Conservation (phyloP, 2,329 filamentous ascomycete species). For the Stagonosporopsis vannaccii region DNA sequence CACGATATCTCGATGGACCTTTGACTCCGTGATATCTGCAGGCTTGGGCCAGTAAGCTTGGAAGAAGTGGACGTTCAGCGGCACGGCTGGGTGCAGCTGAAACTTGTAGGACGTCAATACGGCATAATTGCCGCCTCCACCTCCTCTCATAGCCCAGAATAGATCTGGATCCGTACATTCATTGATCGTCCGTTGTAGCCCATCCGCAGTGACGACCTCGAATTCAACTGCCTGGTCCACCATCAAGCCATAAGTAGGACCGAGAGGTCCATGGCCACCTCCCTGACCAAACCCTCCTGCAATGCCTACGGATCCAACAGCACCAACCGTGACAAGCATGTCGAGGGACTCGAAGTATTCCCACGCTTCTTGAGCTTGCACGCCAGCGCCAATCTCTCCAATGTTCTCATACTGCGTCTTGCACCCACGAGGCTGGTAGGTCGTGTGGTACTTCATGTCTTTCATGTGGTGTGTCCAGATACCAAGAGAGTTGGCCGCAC, state of each 20-base stretch:
- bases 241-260: constrained; percentile 53
- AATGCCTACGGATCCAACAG: constrained; percentile 58
- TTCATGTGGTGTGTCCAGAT: constrained; percentile 50
- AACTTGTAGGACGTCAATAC: constrained; percentile 49
- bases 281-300: constrained; percentile 54
- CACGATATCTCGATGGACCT: constrained; percentile 42
- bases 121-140: constrained; percentile 47
- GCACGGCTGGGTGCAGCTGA: constrained; percentile 42
- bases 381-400: constrained; percentile 44
- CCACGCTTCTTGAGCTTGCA: constrained; percentile 48
- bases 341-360: constrained; percentile 42
- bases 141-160: constrained; percentile 49
- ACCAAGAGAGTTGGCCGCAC: constrained; percentile 42
- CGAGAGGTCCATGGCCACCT: constrained; percentile 64
- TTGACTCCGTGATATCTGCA: constrained; percentile 39
- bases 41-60: constrained; percentile 39
- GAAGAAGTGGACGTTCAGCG: constrained; percentile 48
- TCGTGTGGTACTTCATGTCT: constrained; percentile 34
- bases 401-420: constrained; percentile 40
- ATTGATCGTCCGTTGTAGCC: constrained; percentile 40
- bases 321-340: constrained; percentile 47
- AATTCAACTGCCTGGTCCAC: constrained; percentile 48
- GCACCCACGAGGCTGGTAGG: constrained; percentile 36
- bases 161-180: constrained; percentile 45
- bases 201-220: constrained; percentile 46